Base-by-base conservation (phyloP, 768 basidiomycete genomes). In the Termitomyces eurrhizus region DNA sequence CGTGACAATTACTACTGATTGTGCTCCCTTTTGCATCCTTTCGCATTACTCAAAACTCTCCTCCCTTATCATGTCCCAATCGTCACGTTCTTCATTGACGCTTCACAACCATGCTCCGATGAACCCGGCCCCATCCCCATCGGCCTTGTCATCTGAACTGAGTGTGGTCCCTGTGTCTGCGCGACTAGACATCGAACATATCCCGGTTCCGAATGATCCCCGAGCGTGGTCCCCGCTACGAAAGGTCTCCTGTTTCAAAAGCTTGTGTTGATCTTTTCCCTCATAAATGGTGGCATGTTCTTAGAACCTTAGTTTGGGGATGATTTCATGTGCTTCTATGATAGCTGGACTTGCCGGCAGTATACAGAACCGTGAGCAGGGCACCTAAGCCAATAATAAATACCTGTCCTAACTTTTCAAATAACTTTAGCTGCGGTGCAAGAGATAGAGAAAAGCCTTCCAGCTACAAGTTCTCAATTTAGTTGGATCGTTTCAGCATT, bases 401-500 rank as follows among this genome's bases (percentile, higher is more conserved):
- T 46, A 7, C n/a, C 21, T 32, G 29, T 42, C 11, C 49, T 35
- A 24, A 56, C 42, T n/a, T 35, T 32, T 39, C 12, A 63, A 55
- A 55, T 21, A 18, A 32, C 11, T 51, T 4, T 59, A 91, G 89
- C 90, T 46, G 83, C 86, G 11, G 86, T 89, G 37, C 70, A 79
- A 32, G 70, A 83, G 57, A 86, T 91, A 73, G 78, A 86, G 63
- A 64, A 64, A 2, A 78, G 88, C 21, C 76, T 93, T 41, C 80
- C 81, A 48, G 86, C 90, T 1, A 83, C 83, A 0, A 75, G 78
- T 52, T 71, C 78, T 12, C 79, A 89, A 63, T 85, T 93, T 59
- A 87, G 89, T 62, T 77, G 85, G 70, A 83, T 82, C 60, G 74
- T 92, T 14, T 86, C 89, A 0, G 62, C 87, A n/a, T 93, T 90